A percentile compares a stretch with the other conserved stretches of the same genome.
Conservation (phyloP, 257 asterid genomes). For the Leonotis leonurus region DNA sequence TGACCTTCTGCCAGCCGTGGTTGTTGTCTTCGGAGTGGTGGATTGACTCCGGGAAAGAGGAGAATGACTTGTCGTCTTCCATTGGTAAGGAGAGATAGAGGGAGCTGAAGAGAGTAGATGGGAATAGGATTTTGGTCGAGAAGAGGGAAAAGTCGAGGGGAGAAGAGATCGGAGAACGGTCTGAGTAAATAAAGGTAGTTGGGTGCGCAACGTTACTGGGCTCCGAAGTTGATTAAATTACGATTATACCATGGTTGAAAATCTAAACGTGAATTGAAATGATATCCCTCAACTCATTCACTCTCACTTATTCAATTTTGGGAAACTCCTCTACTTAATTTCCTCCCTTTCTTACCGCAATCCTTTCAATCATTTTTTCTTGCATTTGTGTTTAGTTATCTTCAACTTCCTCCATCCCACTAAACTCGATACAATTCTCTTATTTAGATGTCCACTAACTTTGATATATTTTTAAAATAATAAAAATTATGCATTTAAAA, state of each 20-base stretch:
- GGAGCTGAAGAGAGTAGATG: constrained; percentile 1
- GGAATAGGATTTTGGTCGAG: background rate
- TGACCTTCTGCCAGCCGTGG: constrained; percentile 59
- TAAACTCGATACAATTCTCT: too few relatives aligned
- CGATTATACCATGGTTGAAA: constrained; percentile 4
- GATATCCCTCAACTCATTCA: too few relatives aligned
- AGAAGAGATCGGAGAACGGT: constrained; percentile 12
- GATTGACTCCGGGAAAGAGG: constrained; percentile 18
- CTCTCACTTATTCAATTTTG: too few relatives aligned
- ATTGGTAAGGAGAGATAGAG: constrained; percentile 15
- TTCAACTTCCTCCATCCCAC: too few relatives aligned
- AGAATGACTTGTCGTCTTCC: constrained; percentile 43
- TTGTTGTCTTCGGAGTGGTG: constrained; percentile 25
- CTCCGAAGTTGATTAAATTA: background rate
- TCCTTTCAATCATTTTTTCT: too few relatives aligned
- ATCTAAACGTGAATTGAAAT: too few relatives aligned
- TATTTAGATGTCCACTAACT: too few relatives aligned
- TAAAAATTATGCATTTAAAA: too few relatives aligned
- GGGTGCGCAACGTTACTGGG: background rate
- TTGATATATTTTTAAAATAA: too few relatives aligned
- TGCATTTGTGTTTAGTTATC: too few relatives aligned
- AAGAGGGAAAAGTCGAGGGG: background rate
- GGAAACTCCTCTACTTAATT: background rate
- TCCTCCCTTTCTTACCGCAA: too few relatives aligned
- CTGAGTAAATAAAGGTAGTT: constrained; percentile 12